These are phyloP conservation scores for Mortierella polycephala DNA, from an alignment of 371 early-diverging fungal species.

Conservation along the genomic window DNA sequence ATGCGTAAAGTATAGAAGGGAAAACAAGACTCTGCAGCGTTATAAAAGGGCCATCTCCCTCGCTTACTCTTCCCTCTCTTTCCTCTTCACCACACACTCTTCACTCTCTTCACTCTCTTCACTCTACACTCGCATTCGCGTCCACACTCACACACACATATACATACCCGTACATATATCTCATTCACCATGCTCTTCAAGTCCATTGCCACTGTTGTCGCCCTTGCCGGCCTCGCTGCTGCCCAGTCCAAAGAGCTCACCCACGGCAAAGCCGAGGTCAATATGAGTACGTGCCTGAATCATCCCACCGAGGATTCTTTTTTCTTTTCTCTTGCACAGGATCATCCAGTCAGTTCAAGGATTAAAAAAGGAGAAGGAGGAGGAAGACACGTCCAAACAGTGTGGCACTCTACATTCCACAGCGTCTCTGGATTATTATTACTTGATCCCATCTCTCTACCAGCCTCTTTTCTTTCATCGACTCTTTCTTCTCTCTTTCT, in stretches of 20 bases:
- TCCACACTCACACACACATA: too few species aligned
- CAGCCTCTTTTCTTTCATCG: background rate
- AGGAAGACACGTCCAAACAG: too few species aligned
- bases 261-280: slow-evolving; percentile 23
- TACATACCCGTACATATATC: slow-evolving; percentile 3
- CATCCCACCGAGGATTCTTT: background rate
- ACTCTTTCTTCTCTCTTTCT: background rate
- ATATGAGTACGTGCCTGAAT: slow-evolving; percentile 23
- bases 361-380: background rate
- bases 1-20: too few species aligned
- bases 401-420: too few species aligned
- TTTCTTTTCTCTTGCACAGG: too few species aligned
- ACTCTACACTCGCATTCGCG: background rate
- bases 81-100: slow-evolving; percentile 1
- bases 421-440: too few species aligned
- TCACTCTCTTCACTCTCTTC: slow-evolving; percentile 1
- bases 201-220: slow-evolving; percentile 45
- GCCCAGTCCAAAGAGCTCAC: slow-evolving; percentile 34
- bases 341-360: background rate
- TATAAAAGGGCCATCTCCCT: slow-evolving; percentile 17
- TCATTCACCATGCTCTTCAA: slow-evolving; percentile 54
- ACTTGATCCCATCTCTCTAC: too few species aligned
- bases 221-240: slow-evolving; percentile 45
- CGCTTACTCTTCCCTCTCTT: slow-evolving; percentile 3
- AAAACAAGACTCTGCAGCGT: slow-evolving; percentile 5